Evolutionary conservation across 192 early-diverging fungal genomes (phyloP).

Genomic region (Coemansia sp.): DNA sequence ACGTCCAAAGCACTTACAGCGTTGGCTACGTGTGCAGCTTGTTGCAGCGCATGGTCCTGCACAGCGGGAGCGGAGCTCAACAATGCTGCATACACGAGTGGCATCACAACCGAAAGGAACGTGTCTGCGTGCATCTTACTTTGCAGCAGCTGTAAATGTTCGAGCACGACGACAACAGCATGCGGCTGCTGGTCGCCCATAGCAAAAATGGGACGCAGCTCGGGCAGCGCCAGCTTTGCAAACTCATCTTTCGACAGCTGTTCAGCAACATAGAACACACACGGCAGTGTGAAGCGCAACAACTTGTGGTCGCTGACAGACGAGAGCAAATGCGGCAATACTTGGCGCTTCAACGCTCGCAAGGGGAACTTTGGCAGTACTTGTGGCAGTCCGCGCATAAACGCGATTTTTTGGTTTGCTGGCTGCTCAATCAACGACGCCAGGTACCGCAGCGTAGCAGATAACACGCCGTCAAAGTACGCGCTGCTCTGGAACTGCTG

Average conservation of each 20-base stretch:
- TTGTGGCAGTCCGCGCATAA: slow-evolving; percentile 71
- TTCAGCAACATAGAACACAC: slow-evolving; percentile 69
- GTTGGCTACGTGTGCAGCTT: slow-evolving; percentile 56
- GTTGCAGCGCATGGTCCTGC: slow-evolving; percentile 67
- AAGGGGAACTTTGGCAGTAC: slow-evolving; percentile 72
- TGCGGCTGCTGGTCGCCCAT: slow-evolving; percentile 60
- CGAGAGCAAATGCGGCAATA: slow-evolving; percentile 67
- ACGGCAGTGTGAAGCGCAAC: slow-evolving; percentile 70
- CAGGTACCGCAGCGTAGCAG: slow-evolving; percentile 76
- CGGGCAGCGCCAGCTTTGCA: slow-evolving; percentile 57
- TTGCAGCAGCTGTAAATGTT: slow-evolving; percentile 63
- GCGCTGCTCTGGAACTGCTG: slow-evolving; percentile 62
- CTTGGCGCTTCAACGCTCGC: slow-evolving; percentile 66
- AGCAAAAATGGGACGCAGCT: slow-evolving; percentile 61
- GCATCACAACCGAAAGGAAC: slow-evolving; percentile 67
- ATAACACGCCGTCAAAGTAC: slow-evolving; percentile 77
- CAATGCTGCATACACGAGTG: slow-evolving; percentile 66
- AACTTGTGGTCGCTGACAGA: slow-evolving; percentile 73
- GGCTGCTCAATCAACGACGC: slow-evolving; percentile 79
- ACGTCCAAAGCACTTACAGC: slow-evolving; percentile 62
- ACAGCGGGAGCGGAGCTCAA: slow-evolving; percentile 54
- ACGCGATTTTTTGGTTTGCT: slow-evolving; percentile 70
- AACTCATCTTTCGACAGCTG: slow-evolving; percentile 62
- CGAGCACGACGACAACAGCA: slow-evolving; percentile 63
- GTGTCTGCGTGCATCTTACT: slow-evolving; percentile 58